Conservation (phyloP, 2,329 filamentous ascomycete genomes). For the Nemania sp. region DNA sequence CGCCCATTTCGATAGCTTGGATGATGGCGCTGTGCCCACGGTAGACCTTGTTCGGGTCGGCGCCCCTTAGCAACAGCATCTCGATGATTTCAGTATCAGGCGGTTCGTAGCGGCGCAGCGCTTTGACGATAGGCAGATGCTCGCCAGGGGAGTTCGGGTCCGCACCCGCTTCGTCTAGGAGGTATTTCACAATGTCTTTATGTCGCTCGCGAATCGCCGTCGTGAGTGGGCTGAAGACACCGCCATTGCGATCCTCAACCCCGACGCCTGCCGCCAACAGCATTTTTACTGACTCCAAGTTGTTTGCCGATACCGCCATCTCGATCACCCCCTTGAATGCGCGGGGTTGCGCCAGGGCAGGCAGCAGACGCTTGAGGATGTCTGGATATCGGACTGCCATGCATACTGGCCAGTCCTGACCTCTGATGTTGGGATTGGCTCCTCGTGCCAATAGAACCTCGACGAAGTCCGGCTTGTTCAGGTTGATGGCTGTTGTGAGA, state of each 20-base stretch:
- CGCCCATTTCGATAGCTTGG: slow-evolving; percentile 68
- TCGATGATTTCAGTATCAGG: slow-evolving; percentile 64
- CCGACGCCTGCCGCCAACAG: slow-evolving; percentile 67
- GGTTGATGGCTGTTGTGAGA: slow-evolving; percentile 67
- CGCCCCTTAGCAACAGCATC: slow-evolving; percentile 65
- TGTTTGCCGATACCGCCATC: slow-evolving; percentile 68
- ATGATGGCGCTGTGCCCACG: slow-evolving; percentile 69
- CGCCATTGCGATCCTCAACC: slow-evolving; percentile 73
- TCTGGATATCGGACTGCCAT: slow-evolving; percentile 67
- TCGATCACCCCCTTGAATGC: slow-evolving; percentile 70
- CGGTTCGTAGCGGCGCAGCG: slow-evolving; percentile 61
- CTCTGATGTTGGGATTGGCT: slow-evolving; percentile 65
- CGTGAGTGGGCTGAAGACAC: slow-evolving; percentile 72
- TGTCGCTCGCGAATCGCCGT: slow-evolving; percentile 68
- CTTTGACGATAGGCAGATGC: slow-evolving; percentile 73
- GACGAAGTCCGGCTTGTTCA: slow-evolving; percentile 62
- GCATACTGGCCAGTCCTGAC: slow-evolving; percentile 72
- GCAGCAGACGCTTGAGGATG: slow-evolving; percentile 63
- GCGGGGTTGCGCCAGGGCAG: slow-evolving; percentile 60
- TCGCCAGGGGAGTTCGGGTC: slow-evolving; percentile 71
- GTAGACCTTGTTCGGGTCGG: slow-evolving; percentile 70
- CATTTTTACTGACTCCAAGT: slow-evolving; percentile 69
- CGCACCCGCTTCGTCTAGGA: slow-evolving; percentile 64
- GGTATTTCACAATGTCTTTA: slow-evolving; percentile 63
- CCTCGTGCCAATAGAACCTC: slow-evolving; percentile 40